A percentile compares a stretch with the other conserved stretches of the same genome.
phyloP scores from a whole-genome alignment of 768 basidiomycete species.

The Tylopilus vinaceipallidus region DNA sequence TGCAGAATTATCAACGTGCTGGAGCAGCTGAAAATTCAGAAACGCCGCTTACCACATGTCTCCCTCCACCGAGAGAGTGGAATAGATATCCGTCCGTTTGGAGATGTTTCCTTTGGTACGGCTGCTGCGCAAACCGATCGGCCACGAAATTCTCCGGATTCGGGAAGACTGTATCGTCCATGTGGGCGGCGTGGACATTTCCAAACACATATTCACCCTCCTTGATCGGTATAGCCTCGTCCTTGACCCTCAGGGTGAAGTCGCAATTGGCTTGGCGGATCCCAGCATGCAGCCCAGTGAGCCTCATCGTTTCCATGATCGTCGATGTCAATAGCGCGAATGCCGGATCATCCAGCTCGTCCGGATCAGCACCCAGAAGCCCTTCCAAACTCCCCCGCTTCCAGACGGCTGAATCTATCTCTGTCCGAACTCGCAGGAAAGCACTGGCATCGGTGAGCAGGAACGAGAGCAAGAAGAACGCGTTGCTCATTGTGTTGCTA shows the following conservation, averaged over 20 bases:
- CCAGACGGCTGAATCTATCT: constrained; percentile 38
- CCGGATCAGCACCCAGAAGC: constrained; percentile 11
- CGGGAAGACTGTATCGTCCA: constrained; percentile 12
- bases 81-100: constrained; percentile 13
- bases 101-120: constrained; percentile 12
- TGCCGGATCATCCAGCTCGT: constrained; percentile 15
- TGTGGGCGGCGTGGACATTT: constrained; percentile 19
- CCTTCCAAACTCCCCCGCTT: constrained; percentile 11
- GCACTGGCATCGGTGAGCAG: constrained; percentile 44
- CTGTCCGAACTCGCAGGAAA: constrained; percentile 43
- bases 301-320: constrained; percentile 27
- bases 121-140: constrained; percentile 19
- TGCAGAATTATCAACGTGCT: background rate
- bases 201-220: constrained; percentile 21
- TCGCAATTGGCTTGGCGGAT: constrained; percentile 17
- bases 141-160: constrained; percentile 14
- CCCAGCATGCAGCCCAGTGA: constrained; percentile 17
- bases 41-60: constrained; percentile 14
- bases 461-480: constrained; percentile 18
- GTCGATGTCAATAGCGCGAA: constrained; percentile 25
- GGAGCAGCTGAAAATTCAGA: background rate
- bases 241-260: constrained; percentile 12
- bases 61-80: constrained; percentile 17
- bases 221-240: constrained; percentile 13
- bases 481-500: constrained; percentile 21